Conservation (phyloP, 805 yeast species). For the Lipomyces spencermartinsiae region DNA sequence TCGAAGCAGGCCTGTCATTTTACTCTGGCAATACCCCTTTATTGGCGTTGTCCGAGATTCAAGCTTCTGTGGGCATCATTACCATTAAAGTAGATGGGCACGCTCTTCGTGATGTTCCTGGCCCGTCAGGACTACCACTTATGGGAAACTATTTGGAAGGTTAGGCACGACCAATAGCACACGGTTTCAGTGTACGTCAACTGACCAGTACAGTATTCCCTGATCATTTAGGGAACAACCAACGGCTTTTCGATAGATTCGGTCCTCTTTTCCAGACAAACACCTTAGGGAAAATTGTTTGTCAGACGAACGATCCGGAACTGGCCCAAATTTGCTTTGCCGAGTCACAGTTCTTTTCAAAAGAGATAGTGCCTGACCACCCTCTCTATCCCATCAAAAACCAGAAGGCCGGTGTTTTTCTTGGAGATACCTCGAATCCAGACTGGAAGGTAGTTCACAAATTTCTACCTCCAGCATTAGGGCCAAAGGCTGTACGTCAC, state of each 20-base stretch:
- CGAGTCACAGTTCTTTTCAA: background rate
- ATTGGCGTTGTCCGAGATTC: too few relatives aligned
- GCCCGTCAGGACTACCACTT: background rate
- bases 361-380: background rate
- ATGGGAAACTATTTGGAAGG: background rate
- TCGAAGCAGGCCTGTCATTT: too few relatives aligned
- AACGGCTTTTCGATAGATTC: background rate
- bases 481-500: background rate
- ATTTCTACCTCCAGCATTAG: background rate
- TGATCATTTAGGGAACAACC: background rate
- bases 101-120: background rate
- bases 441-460: background rate
- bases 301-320: background rate
- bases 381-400: background rate
- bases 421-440: background rate
- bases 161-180: too few relatives aligned
- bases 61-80: too few relatives aligned
- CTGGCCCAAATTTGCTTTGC: background rate
- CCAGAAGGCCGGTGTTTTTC: background rate
- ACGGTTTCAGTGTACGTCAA: too few relatives aligned
- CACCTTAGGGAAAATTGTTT: background rate
- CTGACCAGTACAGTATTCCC: background rate
- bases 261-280: background rate
- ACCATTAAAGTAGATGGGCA: background rate
- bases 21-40: too few relatives aligned